Base-by-base conservation (phyloP, 192 early-diverging fungal genomes). In the Coemansia sp. region DNA sequence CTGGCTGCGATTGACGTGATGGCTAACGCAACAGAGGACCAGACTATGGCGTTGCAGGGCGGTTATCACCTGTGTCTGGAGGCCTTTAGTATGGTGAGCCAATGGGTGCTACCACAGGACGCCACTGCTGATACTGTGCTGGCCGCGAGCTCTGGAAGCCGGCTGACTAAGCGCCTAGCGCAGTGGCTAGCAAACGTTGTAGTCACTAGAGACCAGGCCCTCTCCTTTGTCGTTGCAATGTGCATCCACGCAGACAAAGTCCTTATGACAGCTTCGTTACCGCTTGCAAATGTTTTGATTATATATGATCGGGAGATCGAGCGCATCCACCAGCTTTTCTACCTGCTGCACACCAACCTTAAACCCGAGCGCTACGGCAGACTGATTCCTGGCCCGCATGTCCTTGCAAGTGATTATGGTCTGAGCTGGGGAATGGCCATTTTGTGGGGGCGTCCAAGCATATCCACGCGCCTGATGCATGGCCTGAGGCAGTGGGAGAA, bases 251-350 rank as follows among this genome's bases (percentile, higher is more conserved):
- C 78, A 9, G 74, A 81, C 50, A 72, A 69, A 54, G 51, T 72
- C 4, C 39, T 76, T 20, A 75, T 66, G 56, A 60, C 54, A 51
- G 29, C 67, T 23, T 59, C 66, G 36, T 31, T 81, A 27, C 70
- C 78, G 4, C 56, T 81, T 29, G 70, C 70, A 67, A 75, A 72
- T 60, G 54, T 72, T 36, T 51, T 76, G 39, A 59, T 64, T 9
- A 68, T 81, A 39, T 81, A 81, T 50, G 78, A 81, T 53, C 78
- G 78, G 21, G 78, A 81, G 60, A 51, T 75, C 27, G 78, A 81
- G 74, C 73, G 74, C 14, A 55, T 76, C n/a, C 64, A 76, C 39
- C 78, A 81, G 73, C 70, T 81, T 31, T 76, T 75, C 36, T 59
- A 81, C 31, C 65, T 81, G 22, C 60, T 81, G 9, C 59, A 55